phyloP scores from a whole-genome alignment of 2,329 filamentous ascomycete species.

The Dactylellina cionopaga region DNA sequence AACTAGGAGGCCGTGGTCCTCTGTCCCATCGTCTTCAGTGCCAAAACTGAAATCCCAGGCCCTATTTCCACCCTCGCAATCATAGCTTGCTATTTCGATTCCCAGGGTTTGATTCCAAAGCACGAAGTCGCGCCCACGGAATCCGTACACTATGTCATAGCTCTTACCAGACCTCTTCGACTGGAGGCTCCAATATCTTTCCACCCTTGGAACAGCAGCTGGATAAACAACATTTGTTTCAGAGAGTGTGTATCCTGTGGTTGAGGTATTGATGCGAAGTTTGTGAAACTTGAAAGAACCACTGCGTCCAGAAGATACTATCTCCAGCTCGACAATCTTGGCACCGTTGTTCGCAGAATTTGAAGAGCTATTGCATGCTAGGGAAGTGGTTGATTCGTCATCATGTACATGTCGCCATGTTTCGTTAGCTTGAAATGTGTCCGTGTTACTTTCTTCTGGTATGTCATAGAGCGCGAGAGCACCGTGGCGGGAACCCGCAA shows the following conservation, averaged over 20 bases:
- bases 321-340: not conserved
- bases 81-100: constrained; percentile 74
- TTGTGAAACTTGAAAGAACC: constrained; percentile 50
- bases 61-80: constrained; percentile 86
- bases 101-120: constrained; percentile 80
- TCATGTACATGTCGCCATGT: constrained; percentile 52
- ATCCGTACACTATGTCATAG: constrained; percentile 77
- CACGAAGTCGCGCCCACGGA: constrained; percentile 80
- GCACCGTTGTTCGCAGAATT: not conserved
- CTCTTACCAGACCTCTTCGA: constrained; percentile 18
- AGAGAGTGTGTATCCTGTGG: not conserved
- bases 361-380: not conserved
- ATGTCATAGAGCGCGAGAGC: constrained; percentile 38
- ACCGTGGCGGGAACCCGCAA: constrained; percentile 42
- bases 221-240: constrained; percentile 25
- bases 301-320: constrained; percentile 53
- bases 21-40: constrained; percentile 56
- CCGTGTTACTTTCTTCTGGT: not conserved
- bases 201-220: constrained; percentile 29
- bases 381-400: constrained; percentile 54
- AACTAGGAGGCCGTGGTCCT: constrained; percentile 68
- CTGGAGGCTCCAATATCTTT: constrained; percentile 22
- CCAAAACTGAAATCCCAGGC: constrained; percentile 71
- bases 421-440: constrained; percentile 4
- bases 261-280: not conserved